Base-by-base conservation (phyloP, 2,329 filamentous ascomycete genomes). In the Fulvia fulva region DNA sequence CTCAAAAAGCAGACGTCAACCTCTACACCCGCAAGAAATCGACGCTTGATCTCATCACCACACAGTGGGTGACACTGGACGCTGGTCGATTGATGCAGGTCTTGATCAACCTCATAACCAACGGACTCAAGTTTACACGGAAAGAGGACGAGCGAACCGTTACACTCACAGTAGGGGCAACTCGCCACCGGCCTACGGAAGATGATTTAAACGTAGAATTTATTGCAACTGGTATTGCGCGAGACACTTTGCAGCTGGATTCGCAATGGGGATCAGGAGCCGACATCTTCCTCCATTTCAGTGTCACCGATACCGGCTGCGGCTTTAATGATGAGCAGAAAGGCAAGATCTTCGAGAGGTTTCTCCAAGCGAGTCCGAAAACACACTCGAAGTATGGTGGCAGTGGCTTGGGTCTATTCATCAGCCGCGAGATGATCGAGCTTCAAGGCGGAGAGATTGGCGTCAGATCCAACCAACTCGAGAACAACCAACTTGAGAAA, bases 381-480 rank as follows among this genome's bases (percentile, higher is more conserved):
- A 88, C 86, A 0, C 85, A 88, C 60, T 80, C 86, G 21, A 82
- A 87, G 60, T 88, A 89, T 62, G 87, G 87, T n/a, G 87, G 87
- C 0, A 87, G 83, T 0, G 87, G 87, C 0, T 77, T 90, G 1
- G 87, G 87, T 0, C 76, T 90, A 0, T 89, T 88, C 68, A 89
- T 90, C 57, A 86, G 82, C 47, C 80, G 85, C 16, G 80, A 85
- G 32, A 77, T 90, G 16, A 85, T 84, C 2, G 86, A 89, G 67
- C 76, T 89, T 26, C 86, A 88, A 62, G 85, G 85, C 21, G 87
- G 87, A 1, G 81, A 84, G 45, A 88, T 90, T 30, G 87, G 86
- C 1, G 83, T 89, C 14, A 75, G 77, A 1, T 87, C 85, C 0
- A 70, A 77, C 45, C 30, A 8, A 45, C n/a, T n/a, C n/a, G n/a